Conservation (phyloP, 2,329 filamentous ascomycete genomes). For the Podosphaera fusca region DNA sequence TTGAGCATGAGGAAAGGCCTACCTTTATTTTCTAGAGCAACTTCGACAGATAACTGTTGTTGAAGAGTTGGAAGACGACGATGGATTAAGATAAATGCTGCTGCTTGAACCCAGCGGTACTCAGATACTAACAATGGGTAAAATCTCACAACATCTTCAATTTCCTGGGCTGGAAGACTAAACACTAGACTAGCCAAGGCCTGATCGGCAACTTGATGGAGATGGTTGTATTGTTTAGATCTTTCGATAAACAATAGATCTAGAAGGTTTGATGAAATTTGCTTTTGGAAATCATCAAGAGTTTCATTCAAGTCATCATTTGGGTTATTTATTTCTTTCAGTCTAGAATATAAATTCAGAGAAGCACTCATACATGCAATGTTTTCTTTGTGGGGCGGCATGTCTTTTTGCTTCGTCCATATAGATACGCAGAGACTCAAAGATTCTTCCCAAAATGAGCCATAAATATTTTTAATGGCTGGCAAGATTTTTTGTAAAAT, state of each 20-base stretch:
- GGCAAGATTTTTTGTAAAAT: slow-evolving; percentile 41
- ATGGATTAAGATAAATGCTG: slow-evolving; percentile 62
- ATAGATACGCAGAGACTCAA: slow-evolving; percentile 33
- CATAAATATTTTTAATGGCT: slow-evolving; percentile 60
- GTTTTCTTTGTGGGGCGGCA: slow-evolving; percentile 21
- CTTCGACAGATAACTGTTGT: slow-evolving; percentile 61
- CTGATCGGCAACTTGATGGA: slow-evolving; percentile 46
- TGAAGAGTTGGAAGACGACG: slow-evolving; percentile 56
- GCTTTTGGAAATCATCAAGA: slow-evolving; percentile 37
- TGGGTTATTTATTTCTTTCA: slow-evolving; percentile 43
- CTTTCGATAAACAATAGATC: slow-evolving; percentile 34
- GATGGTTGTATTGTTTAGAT: slow-evolving; percentile 32
- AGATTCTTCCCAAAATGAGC: slow-evolving; percentile 57
- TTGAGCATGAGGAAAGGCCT: slow-evolving; percentile 4
- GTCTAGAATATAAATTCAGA: slow-evolving; percentile 40
- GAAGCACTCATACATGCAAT: slow-evolving; percentile 48
- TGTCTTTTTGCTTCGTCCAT: slow-evolving; percentile 25
- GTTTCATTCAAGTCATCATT: slow-evolving; percentile 75
- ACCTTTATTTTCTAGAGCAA: slow-evolving; percentile 43
- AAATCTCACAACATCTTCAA: slow-evolving; percentile 42
- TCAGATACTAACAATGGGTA: slow-evolving; percentile 57
- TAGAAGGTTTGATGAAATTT: slow-evolving; percentile 26
- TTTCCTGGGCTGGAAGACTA: slow-evolving; percentile 34
- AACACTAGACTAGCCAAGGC: slow-evolving; percentile 47
- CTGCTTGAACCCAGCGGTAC: slow-evolving; percentile 52